phyloP scores from a whole-genome alignment of 306 rosid genomes.

The Canavalia ensiformis region DNA sequence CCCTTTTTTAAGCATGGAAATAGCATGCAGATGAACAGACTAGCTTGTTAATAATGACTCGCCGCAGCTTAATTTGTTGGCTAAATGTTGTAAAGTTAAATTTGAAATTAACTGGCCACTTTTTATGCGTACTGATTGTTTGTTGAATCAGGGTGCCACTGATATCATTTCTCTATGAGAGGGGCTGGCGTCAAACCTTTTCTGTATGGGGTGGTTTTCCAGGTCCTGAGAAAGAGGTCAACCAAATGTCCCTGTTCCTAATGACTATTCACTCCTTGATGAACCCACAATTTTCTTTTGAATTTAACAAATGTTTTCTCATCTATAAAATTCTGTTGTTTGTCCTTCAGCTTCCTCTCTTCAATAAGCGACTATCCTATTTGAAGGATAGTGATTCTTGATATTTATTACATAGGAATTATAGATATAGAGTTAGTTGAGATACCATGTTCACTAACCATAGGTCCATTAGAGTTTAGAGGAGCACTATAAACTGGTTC shows the following conservation, averaged over 20 bases:
- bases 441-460: too few relatives aligned
- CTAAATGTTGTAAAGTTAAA: constrained; percentile 15
- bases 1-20: neutral
- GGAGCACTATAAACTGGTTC: constrained; percentile 31
- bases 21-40: neutral
- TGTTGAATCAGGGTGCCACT: constrained; percentile 74
- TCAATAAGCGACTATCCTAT: constrained; percentile 28
- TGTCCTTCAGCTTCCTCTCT: constrained; percentile 16
- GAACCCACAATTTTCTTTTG: neutral
- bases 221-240: constrained; percentile 96
- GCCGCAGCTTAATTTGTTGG: constrained; percentile 29
- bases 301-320: constrained; percentile 12
- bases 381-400: constrained; percentile 19
- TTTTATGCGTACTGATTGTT: constrained; percentile 41
- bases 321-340: constrained; percentile 20
- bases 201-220: constrained; percentile 80
- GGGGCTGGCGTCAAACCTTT: constrained; percentile 97
- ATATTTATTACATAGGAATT: constrained; percentile 4
- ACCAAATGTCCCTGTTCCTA: constrained; percentile 25
- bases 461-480: constrained; percentile 34
- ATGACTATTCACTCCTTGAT: constrained; percentile 10
- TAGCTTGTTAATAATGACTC: neutral
- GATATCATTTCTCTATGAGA: constrained; percentile 87
- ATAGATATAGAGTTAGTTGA: too few relatives aligned
- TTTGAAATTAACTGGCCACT: constrained; percentile 39